Evolutionary conservation across 805 yeast species (phyloP), one percentile per base, ranked within the genome.

Genomic region (Candida namnaoensis): DNA sequence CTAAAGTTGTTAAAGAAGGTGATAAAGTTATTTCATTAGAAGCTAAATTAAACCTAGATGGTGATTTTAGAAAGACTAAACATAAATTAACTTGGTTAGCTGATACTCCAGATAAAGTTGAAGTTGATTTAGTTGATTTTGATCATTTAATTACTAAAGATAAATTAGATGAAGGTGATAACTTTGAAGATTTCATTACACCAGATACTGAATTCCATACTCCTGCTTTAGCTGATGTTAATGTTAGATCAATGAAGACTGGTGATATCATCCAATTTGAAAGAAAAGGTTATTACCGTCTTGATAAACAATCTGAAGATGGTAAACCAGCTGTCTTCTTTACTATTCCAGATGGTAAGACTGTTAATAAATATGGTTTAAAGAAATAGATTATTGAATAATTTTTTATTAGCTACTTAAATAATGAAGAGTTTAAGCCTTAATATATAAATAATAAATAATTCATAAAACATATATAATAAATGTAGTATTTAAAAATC

Each of bases 1-100:
- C 82, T 50, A 77, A 78, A 61, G 74, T 90, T 57, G 66, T 66
- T 60, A 80, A 76, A 61, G 80, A 78, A 48, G 83, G 75, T 44
- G 74, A 64, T 38, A 62, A 61, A 36, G 83, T 83, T 42, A 71
- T 69, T 38, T 68, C 81, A 4, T 68, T 91, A 47, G 82, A 77
- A 41, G 96, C 88, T 43, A 82, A 78, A 53, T 71, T 91, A 54
- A 83, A 91, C 64, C 74, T 91, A 58, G 96, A 86, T 51, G 98
- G 98, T 67, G 98, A 91, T 63, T 91, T 90, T 87, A 83, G 85
- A 68, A 91, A 88, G 71, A 91, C 98, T 41, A 86, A 87, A 52
- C 88, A 88, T 78, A 91, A 91, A 66, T 64, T 91, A 46, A 90
- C 96, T 38, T 91, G 98, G 98, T 75, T 91, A 59, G 93, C 96